Percentiles rank a stretch among this genome's conserved stretches.
These are phyloP conservation scores for Baorangia bicolor DNA, from an alignment of 768 basidiomycete genomes.

Conservation along the genomic window DNA sequence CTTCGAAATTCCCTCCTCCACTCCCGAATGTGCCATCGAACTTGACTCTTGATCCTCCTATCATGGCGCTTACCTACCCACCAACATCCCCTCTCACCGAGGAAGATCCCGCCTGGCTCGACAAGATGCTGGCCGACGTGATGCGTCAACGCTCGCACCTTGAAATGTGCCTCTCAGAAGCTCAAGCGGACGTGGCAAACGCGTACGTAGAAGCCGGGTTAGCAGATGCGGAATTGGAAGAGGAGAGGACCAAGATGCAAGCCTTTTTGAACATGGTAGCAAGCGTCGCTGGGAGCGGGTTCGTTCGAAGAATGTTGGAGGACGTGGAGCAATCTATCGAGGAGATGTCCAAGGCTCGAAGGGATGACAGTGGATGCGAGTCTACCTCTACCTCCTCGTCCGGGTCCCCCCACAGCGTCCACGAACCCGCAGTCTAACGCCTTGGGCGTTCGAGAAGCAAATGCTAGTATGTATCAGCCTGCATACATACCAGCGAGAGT, in stretches of 20 bases:
- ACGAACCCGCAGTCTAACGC: neutral
- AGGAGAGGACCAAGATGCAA: conserved; percentile 26
- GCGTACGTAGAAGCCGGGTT: conserved; percentile 29
- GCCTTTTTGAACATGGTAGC: conserved; percentile 23
- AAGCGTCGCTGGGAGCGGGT: conserved; percentile 26
- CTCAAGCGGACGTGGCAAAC: conserved; percentile 17
- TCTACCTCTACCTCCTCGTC: conserved; percentile 3
- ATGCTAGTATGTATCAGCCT: neutral
- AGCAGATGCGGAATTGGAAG: conserved; percentile 25
- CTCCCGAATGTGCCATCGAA: conserved; percentile 7
- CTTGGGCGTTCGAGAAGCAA: neutral
- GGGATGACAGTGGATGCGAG: neutral
- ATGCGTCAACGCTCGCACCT: conserved; percentile 27
- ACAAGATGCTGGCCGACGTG: conserved; percentile 27
- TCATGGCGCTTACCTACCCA: conserved; percentile 29
- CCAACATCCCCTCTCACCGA: conserved; percentile 24
- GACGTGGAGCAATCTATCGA: conserved; percentile 15
- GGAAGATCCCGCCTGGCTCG: conserved; percentile 29
- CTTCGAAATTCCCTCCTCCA: conserved; percentile 13
- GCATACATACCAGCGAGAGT: neutral
- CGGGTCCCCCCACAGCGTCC: neutral
- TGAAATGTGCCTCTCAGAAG: conserved; percentile 12
- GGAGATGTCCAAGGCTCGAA: conserved; percentile 11
- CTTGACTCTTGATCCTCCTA: conserved; percentile 22
- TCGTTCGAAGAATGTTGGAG: conserved; percentile 27